A percentile compares a stretch with the other conserved stretches of the same genome.
Evolutionary conservation across 2,329 filamentous ascomycete genomes (phyloP).

Genomic region (Talaromyces marneffei): DNA sequence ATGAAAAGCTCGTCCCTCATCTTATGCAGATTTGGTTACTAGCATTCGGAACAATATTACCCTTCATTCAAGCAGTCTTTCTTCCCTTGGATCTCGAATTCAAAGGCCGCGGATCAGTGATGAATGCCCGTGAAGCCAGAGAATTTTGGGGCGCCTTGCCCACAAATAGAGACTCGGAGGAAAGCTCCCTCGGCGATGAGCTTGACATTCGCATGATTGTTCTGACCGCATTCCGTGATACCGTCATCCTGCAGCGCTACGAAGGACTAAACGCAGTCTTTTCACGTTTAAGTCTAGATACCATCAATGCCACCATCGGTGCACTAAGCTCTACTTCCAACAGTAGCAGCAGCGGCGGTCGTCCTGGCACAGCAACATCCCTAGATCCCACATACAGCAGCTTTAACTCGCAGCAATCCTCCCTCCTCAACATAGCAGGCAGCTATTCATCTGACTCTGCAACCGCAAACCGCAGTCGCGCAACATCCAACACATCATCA

Average conservation of each 20-base stretch:
- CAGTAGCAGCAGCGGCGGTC: slow-evolving; percentile 42
- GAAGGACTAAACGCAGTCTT: slow-evolving; percentile 85
- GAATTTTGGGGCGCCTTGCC: slow-evolving; percentile 84
- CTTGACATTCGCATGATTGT: slow-evolving; percentile 87
- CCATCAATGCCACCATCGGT: slow-evolving; percentile 52
- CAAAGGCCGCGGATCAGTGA: slow-evolving; percentile 71
- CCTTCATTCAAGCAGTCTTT: slow-evolving; percentile 93
- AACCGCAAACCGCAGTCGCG: slow-evolving; percentile 61
- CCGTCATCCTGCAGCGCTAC: slow-evolving; percentile 80
- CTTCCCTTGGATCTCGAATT: slow-evolving; percentile 91
- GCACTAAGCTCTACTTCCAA: slow-evolving; percentile 36
- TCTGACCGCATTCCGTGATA: slow-evolving; percentile 80
- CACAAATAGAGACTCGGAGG: slow-evolving; percentile 33
- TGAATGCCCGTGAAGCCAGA: slow-evolving; percentile 69
- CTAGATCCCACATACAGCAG: slow-evolving; percentile 69
- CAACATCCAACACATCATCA: slow-evolving; percentile 74
- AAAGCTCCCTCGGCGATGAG: slow-evolving; percentile 49
- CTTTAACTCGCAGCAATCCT: slow-evolving; percentile 69
- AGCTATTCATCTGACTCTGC: slow-evolving; percentile 48
- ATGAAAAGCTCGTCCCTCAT: slow-evolving; percentile 82
- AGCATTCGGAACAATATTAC: slow-evolving; percentile 82
- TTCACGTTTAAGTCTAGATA: slow-evolving; percentile 81
- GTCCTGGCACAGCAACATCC: slow-evolving; percentile 69
- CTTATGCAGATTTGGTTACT: slow-evolving; percentile 92
- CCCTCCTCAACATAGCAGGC: slow-evolving; percentile 65